These are phyloP conservation scores for Luffa aegyptiaca DNA, from an alignment of 306 rosid genomes.

Conservation along the genomic window DNA sequence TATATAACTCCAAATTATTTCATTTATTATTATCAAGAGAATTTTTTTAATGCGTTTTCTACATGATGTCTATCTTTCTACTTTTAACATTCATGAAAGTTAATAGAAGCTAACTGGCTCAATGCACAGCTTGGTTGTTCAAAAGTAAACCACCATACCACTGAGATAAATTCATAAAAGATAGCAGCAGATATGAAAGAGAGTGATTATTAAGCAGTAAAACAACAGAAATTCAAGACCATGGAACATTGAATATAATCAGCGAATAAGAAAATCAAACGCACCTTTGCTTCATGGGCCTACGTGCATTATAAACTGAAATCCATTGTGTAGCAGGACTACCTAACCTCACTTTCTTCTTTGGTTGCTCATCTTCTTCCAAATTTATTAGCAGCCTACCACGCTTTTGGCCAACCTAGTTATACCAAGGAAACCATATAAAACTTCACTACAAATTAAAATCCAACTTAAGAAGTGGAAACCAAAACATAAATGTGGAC, in stretches of 20 bases:
- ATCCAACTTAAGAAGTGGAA: not conserved
- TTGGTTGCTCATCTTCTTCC: slow-evolving; percentile 92
- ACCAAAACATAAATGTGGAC: not conserved
- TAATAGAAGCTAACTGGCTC: not conserved
- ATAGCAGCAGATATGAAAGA: not conserved
- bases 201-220: not conserved
- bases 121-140: not conserved
- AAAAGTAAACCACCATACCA: not conserved
- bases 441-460: not conserved
- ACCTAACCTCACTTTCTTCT: slow-evolving; percentile 85
- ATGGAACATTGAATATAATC: not conserved
- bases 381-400: slow-evolving; percentile 65
- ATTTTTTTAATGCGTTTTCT: not conserved
- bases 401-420: slow-evolving; percentile 84
- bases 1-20: not conserved
- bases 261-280: slow-evolving; percentile 11
- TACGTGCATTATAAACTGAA: slow-evolving; percentile 87
- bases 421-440: slow-evolving; percentile 4
- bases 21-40: not conserved
- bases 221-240: not conserved
- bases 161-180: not conserved
- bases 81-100: not conserved
- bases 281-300: slow-evolving; percentile 95
- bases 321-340: slow-evolving; percentile 95
- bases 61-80: not conserved